These are phyloP conservation scores for Phytophthora europaea DNA, from an alignment of 352 stramenopile species.

Conservation along the genomic window DNA sequence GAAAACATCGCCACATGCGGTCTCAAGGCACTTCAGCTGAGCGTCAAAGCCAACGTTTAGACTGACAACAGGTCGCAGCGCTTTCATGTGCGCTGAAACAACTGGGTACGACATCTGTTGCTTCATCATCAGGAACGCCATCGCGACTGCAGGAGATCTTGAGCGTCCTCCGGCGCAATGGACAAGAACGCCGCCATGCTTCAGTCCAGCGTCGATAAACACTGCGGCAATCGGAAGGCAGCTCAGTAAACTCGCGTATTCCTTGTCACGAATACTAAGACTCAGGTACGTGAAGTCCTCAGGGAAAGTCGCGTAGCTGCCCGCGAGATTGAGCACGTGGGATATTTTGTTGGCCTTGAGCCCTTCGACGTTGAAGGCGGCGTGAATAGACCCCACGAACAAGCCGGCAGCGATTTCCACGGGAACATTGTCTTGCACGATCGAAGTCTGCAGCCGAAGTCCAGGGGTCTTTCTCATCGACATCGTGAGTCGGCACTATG, in stretches of 20 bases:
- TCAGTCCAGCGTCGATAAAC: slow-evolving; percentile 84
- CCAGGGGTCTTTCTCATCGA: slow-evolving; percentile 67
- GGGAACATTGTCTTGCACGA: slow-evolving; percentile 90
- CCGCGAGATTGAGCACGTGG: slow-evolving; percentile 90
- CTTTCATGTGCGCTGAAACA: slow-evolving; percentile 60
- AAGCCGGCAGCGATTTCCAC: slow-evolving; percentile 70
- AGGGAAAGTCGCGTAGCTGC: slow-evolving; percentile 89
- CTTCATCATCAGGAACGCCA: slow-evolving; percentile 86
- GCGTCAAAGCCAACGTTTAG: slow-evolving; percentile 89
- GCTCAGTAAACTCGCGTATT: slow-evolving; percentile 90
- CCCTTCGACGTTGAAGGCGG: slow-evolving; percentile 87
- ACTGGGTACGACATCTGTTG: slow-evolving; percentile 62
- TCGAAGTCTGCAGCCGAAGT: slow-evolving; percentile 66
- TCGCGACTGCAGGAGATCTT: slow-evolving; percentile 81
- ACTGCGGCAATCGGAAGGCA: slow-evolving; percentile 79
- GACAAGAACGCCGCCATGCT: slow-evolving; percentile 77
- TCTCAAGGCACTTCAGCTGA: slow-evolving; percentile 82
- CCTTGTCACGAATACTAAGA: slow-evolving; percentile 91
- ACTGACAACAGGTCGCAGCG: slow-evolving; percentile 69
- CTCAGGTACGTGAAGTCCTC: slow-evolving; percentile 92
- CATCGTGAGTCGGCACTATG: slow-evolving; percentile 5
- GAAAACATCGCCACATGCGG: slow-evolving; percentile 77
- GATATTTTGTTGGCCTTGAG: slow-evolving; percentile 83
- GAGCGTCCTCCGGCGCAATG: slow-evolving; percentile 89
- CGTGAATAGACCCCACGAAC: slow-evolving; percentile 91